phyloP scores from a whole-genome alignment of 225 moss, liverwort and hornwort genomes.

The Physcomitrellopsis africana region DNA sequence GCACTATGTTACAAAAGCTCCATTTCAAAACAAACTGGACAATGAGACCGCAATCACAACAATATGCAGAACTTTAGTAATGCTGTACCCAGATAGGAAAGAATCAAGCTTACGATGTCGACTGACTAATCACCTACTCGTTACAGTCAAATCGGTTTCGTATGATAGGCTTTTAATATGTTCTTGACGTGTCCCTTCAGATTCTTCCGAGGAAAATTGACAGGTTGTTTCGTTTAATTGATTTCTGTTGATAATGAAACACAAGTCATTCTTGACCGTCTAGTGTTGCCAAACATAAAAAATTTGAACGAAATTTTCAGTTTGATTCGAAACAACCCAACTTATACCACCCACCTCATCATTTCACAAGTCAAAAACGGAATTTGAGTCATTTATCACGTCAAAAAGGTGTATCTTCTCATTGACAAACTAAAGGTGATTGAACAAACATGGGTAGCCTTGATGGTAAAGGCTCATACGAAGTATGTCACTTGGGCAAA shows the following conservation, averaged over 20 bases:
- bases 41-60: not conserved
- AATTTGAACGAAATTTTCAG: not conserved
- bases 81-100: not conserved
- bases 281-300: not conserved
- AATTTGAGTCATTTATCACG: slow-evolving; percentile 4
- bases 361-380: not conserved
- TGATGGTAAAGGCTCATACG: not conserved
- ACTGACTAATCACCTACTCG: not conserved
- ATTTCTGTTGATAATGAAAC: not conserved
- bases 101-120: not conserved
- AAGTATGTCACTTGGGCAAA: not conserved
- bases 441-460: not conserved
- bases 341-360: not conserved
- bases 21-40: not conserved
- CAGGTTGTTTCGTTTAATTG: too few relatives aligned
- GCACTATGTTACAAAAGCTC: not conserved
- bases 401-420: not conserved
- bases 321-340: not conserved
- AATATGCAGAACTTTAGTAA: not conserved
- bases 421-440: not conserved
- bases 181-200: not conserved
- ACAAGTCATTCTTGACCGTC: not conserved
- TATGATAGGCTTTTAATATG: not conserved
- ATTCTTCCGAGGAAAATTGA: too few relatives aligned
- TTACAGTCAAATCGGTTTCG: not conserved